Evolutionary conservation across 2,329 filamentous ascomycete species (phyloP), one percentile per base, ranked within the genome.

Genomic region (Sporothrix mexicana): DNA sequence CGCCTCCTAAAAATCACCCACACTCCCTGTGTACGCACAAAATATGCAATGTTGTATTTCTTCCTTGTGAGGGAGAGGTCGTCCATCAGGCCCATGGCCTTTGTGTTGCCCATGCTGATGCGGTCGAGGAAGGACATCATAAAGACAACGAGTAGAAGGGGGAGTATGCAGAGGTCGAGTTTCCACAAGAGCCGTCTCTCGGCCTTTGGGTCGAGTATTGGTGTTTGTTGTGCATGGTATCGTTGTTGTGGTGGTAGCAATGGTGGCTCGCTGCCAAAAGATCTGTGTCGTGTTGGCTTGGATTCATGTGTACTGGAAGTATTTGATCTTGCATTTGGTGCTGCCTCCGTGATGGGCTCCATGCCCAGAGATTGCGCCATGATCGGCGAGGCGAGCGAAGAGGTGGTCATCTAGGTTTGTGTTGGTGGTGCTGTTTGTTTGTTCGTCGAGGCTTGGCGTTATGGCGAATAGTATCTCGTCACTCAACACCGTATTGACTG

Each of bases 31-130:
- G 23, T 23, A 66, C 53, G 9, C 59, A 53, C 69, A 71, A 53
- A 71, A 66, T 61, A 43, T 6, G 55, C 69, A 53, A 71, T 53
- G 36, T 41, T 67, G 47, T 73, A 89, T 87, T 74, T 89, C 86
- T 47, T 84, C 84, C n/a, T 23, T 20, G 59, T 64, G 36, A 69
- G 45, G 25, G 51, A 68, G 13, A 74, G 66, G 64, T 73, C 72
- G 6, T 30, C 23, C 12, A 62, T 30, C n/a, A 74, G 66, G 12
- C 73, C 73, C 47, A 69, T 69, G 12, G 68, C 41, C 57, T 67
- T 71, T 41, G 66, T 66, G 45, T 72, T 74, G 73, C 71, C 51
- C 47, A 74, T 74, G 70, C 72, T 74, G 59, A 71, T 70, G 43
- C 74, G 69, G 72, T 73, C 74, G 36, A 73, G 53, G 23, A 70